These are phyloP conservation scores for Yamadazyma triangularis DNA, from an alignment of 1,139 yeast genomes.

Conservation along the genomic window DNA sequence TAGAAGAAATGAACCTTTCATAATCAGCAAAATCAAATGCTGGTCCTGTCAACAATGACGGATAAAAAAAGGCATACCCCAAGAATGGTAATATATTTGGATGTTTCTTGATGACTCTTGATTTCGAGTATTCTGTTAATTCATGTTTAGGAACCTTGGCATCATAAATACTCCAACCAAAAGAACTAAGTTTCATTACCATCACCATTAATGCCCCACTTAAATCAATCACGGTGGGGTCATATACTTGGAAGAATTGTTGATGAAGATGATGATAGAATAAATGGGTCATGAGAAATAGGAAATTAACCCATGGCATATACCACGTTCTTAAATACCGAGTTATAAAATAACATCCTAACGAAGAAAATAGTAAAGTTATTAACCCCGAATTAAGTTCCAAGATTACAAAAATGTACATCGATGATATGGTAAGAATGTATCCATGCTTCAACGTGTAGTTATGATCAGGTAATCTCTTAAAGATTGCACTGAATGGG, in stretches of 20 bases:
- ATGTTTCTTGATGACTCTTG: conserved; percentile 56
- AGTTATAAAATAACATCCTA: conserved; percentile 69
- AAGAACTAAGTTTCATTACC: conserved; percentile 88
- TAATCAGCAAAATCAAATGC: conserved; percentile 88
- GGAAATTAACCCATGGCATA: conserved; percentile 91
- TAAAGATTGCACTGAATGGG: conserved; percentile 79
- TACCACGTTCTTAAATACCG: conserved; percentile 55
- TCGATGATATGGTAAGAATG: conserved; percentile 54
- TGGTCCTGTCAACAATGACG: conserved; percentile 90
- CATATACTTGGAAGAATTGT: conserved; percentile 59
- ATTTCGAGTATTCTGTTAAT: conserved; percentile 47
- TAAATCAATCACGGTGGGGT: conserved; percentile 66
- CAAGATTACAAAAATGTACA: conserved; percentile 77
- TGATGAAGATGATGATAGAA: conserved; percentile 65
- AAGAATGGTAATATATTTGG: conserved; percentile 71
- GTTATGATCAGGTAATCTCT: conserved; percentile 71
- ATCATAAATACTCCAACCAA: conserved; percentile 92
- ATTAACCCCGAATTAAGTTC: conserved; percentile 62
- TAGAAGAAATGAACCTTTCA: conserved; percentile 73
- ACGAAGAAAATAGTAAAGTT: conserved; percentile 61
- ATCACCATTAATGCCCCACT: conserved; percentile 97
- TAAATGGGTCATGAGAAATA: conserved; percentile 74
- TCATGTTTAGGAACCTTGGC: conserved; percentile 44
- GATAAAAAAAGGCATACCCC: conserved; percentile 88
- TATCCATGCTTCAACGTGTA: conserved; percentile 62